Evolutionary conservation across 805 yeast species (phyloP), one percentile per base, ranked within the genome.

Genomic region (Saccharomycopsis sp.): DNA sequence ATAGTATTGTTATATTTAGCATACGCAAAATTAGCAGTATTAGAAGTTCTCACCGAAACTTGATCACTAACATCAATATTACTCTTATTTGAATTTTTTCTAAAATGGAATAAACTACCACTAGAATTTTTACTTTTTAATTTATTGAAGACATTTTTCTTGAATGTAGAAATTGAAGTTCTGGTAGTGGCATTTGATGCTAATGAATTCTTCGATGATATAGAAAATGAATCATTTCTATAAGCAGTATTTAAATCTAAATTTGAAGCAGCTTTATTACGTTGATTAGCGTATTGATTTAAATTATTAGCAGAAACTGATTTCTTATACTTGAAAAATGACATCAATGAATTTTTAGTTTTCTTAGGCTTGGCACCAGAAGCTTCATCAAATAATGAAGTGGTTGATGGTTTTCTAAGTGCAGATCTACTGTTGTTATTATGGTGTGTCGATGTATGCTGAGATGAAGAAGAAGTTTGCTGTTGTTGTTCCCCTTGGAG

Each of bases 311-410:
- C 35, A 9, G 46, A 41, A 8, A 37, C 40, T 3, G 44, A 38
- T 29, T 47, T 50, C 32, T 41, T 50, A 28, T 44, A 41, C 36
- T 47, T 47, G 41, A 50, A 50, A 27, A 50, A 47, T 13, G 46
- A 35, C 43, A 27, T 40, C 8, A 50, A 27, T 13, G 53, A 48
- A 24, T 33, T 48, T 34, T 38, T 40, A 16, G 41, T n/a, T 27
- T 41, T 45, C 23, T 45, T 41, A 5, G 32, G 35, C 14, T 38
- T 43, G 14, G 20, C 27, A 13, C 14, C 14, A 20, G 17, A 24
- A 6, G 17, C n/a, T 9, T 19, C 19, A 31, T 29, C 43, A 16
- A 42, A 42, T n/a, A 42, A 20, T 7, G 45, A 42, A 19, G 19
- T 20, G 14, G 17, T 4, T 4, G 45, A 42, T 6, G 45, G 20